Evolutionary conservation across 768 basidiomycete genomes (phyloP).

Genomic region (Termitomyces sp.): DNA sequence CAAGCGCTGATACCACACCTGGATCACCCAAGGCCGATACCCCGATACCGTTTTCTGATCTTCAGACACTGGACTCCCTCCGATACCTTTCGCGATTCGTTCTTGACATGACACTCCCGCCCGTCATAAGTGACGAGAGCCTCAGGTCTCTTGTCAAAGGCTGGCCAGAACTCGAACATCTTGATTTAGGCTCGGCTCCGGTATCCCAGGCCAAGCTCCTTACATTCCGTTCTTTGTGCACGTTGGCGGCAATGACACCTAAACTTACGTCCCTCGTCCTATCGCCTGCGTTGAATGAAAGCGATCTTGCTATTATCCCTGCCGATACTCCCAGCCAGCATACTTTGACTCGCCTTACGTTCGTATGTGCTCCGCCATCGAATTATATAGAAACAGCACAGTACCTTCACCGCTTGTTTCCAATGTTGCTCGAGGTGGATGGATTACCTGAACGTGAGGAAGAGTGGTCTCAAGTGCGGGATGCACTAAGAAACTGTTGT

Average conservation of each 20-base stretch:
- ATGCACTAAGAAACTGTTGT: slow-evolving; percentile 1
- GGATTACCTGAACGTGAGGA: slow-evolving; percentile 28
- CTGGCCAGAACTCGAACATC: slow-evolving; percentile 40
- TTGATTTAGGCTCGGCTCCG: slow-evolving; percentile 33
- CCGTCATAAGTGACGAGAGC: slow-evolving; percentile 31
- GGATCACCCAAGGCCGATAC: slow-evolving; percentile 10
- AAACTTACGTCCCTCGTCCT: slow-evolving; percentile 26
- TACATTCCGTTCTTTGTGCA: slow-evolving; percentile 22
- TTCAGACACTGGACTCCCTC: slow-evolving; percentile 31
- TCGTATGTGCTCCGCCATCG: slow-evolving; percentile 26
- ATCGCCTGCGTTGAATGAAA: slow-evolving; percentile 20
- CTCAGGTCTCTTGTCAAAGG: slow-evolving; percentile 32
- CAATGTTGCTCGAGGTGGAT: slow-evolving; percentile 29
- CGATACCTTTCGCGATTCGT: slow-evolving; percentile 27
- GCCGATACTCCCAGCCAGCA: slow-evolving; percentile 13
- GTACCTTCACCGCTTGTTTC: slow-evolving; percentile 32
- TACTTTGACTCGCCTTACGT: slow-evolving; percentile 27
- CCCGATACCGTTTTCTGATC: slow-evolving; percentile 24
- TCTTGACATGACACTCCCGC: slow-evolving; percentile 36
- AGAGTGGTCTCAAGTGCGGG: slow-evolving; percentile 19
- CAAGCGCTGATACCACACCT: slow-evolving; percentile 5
- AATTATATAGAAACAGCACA: slow-evolving; percentile 22
- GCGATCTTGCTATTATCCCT: not conserved
- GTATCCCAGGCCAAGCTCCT: slow-evolving; percentile 15
- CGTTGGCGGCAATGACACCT: slow-evolving; percentile 20